Percentiles rank a stretch among this genome's conserved stretches.
Evolutionary conservation across 805 yeast species (phyloP).

Genomic region (Lachancea kluyveri): DNA sequence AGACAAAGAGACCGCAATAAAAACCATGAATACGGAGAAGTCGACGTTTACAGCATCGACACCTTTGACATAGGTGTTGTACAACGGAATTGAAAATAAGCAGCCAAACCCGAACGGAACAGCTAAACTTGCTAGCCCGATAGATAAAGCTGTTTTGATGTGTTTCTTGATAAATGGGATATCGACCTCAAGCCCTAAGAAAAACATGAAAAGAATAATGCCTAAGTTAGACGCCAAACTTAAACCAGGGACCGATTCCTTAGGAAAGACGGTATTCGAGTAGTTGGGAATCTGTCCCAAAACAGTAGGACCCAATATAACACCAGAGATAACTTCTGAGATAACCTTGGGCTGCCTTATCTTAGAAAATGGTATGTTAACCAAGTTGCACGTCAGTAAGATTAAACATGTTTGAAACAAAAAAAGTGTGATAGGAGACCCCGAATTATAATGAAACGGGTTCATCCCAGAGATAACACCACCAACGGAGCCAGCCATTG

Average conservation of each 20-base stretch:
- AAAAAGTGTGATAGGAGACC: constrained; percentile 62
- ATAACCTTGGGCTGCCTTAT: constrained; percentile 75
- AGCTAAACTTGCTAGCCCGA: constrained; percentile 67
- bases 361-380: constrained; percentile 54
- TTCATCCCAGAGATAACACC: constrained; percentile 70
- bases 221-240: constrained; percentile 70
- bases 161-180: constrained; percentile 56
- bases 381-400: constrained; percentile 48
- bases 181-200: constrained; percentile 78
- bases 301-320: constrained; percentile 68
- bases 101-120: constrained; percentile 79
- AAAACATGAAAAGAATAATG: constrained; percentile 64
- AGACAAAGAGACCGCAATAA: constrained; percentile 77
- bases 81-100: constrained; percentile 61
- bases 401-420: constrained; percentile 64
- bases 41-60: constrained; percentile 34
- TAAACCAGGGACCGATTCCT: constrained; percentile 54
- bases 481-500: constrained; percentile 35
- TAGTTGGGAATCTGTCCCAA: constrained; percentile 67
- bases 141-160: constrained; percentile 53
- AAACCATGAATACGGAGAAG: constrained; percentile 72
- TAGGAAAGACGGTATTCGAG: constrained; percentile 58
- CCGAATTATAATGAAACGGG: constrained; percentile 53
- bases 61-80: constrained; percentile 43
- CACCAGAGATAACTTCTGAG: constrained; percentile 76